These are phyloP conservation scores for Lachancea lanzarotensis DNA, from an alignment of 805 yeast species.

Conservation along the genomic window DNA sequence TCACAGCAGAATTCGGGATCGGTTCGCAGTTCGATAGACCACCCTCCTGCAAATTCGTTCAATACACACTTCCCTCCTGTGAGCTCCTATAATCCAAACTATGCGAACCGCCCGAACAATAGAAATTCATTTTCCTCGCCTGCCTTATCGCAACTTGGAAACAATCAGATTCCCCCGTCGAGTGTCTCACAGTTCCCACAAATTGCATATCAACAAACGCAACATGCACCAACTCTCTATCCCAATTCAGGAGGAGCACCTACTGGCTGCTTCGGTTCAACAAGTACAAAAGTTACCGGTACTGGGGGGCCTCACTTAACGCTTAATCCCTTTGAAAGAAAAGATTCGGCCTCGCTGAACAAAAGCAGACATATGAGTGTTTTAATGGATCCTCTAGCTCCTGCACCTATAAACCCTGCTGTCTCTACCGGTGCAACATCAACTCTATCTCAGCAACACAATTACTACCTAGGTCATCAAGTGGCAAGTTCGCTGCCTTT, in stretches of 20 bases:
- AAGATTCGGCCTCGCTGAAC: slow-evolving; percentile 10
- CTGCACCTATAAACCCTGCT: slow-evolving; percentile 12
- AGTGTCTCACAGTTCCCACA: slow-evolving; percentile 4
- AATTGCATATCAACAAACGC: neutral
- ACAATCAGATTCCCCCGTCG: slow-evolving; percentile 1
- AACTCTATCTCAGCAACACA: slow-evolving; percentile 5
- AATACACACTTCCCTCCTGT: too few relatives aligned
- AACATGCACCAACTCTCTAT: slow-evolving; percentile 1
- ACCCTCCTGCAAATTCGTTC: neutral
- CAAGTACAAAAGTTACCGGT: neutral
- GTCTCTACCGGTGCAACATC: slow-evolving; percentile 4
- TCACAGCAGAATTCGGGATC: neutral
- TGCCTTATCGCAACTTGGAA: slow-evolving; percentile 4
- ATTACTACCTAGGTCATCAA: neutral
- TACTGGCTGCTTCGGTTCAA: slow-evolving; percentile 1
- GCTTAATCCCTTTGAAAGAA: slow-evolving; percentile 23
- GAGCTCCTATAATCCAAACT: neutral
- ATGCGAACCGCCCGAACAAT: slow-evolving; percentile 1
- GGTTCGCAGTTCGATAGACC: neutral
- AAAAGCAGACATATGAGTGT: slow-evolving; percentile 24
- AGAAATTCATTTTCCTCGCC: slow-evolving; percentile 3
- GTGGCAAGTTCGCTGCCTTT: neutral
- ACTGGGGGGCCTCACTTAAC: slow-evolving; percentile 9
- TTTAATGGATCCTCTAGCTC: slow-evolving; percentile 23
- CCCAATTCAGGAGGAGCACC: neutral